phyloP scores from a whole-genome alignment of 2,329 filamentous ascomycete species.

The Phoma herbarum region DNA sequence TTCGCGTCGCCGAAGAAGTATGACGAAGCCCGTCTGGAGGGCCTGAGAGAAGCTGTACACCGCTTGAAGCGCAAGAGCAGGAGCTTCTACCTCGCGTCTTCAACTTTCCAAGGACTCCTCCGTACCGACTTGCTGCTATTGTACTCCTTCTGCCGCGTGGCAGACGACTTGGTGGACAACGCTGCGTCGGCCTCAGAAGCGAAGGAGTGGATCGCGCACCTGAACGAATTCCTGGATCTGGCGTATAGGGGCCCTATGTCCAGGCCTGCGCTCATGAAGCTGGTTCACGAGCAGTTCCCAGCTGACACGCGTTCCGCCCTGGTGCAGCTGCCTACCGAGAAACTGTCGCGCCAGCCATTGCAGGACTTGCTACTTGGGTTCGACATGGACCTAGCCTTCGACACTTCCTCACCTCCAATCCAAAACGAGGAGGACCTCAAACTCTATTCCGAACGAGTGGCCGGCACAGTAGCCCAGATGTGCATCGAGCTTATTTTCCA shows the following conservation, averaged over 20 bases:
- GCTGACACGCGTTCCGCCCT: constrained; percentile 62
- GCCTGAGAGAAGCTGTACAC: constrained; percentile 66
- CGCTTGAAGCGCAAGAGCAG: constrained; percentile 71
- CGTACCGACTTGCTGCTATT: constrained; percentile 73
- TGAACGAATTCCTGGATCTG: constrained; percentile 66
- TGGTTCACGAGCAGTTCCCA: constrained; percentile 63
- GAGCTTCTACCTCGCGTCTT: constrained; percentile 77
- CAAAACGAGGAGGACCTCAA: constrained; percentile 66
- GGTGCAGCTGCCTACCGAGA: constrained; percentile 64
- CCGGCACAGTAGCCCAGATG: constrained; percentile 75
- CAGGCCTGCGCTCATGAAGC: constrained; percentile 33
- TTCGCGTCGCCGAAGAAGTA: constrained; percentile 60
- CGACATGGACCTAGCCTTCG: constrained; percentile 71
- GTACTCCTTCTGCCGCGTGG: constrained; percentile 78
- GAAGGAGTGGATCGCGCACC: constrained; percentile 65
- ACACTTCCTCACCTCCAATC: constrained; percentile 60
- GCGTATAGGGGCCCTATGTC: constrained; percentile 53
- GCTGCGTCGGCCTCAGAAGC: constrained; percentile 63
- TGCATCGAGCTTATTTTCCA: constrained; percentile 73
- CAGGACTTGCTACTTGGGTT: constrained; percentile 73
- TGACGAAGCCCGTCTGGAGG: constrained; percentile 65
- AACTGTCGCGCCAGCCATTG: constrained; percentile 67
- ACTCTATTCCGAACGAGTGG: constrained; percentile 72
- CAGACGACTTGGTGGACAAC: constrained; percentile 77
- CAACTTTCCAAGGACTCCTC: constrained; percentile 72